Evolutionary conservation across 2,329 filamentous ascomycete genomes (phyloP).

Genomic region (Claviceps arundinis): DNA sequence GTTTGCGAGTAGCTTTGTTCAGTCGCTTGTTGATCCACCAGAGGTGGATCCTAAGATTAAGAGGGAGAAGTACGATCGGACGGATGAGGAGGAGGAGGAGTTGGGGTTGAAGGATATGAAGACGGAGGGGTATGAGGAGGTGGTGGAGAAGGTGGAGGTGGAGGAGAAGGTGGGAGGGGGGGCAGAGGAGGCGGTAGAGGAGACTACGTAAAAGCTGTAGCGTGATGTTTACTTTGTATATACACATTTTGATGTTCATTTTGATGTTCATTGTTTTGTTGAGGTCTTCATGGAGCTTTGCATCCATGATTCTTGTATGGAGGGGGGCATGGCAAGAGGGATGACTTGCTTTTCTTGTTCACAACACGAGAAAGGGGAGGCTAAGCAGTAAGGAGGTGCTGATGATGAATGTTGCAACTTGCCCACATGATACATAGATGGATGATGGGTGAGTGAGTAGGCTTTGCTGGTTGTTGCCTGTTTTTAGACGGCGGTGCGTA

Average conservation of each 20-base stretch:
- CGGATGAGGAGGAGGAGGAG: conserved; percentile 86
- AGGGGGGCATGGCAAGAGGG: no score
- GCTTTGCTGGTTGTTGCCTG: no score
- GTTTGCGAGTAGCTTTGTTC: conserved; percentile 84
- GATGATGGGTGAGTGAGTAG: no score
- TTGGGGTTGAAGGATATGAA: conserved; percentile 88
- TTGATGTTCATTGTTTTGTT: no score
- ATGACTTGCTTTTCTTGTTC: no score
- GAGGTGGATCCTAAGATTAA: conserved; percentile 65
- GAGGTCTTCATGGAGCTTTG: neutral
- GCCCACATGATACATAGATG: no score
- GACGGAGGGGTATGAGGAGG: conserved; percentile 64
- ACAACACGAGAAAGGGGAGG: no score
- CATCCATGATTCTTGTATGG: no score
- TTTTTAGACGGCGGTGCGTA: no score
- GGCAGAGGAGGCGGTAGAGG: conserved; percentile 44
- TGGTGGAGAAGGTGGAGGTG: conserved; percentile 23
- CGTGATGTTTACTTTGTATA: neutral
- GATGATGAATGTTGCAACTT: no score
- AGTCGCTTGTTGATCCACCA: conserved; percentile 67
- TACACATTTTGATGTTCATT: neutral
- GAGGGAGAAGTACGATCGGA: conserved; percentile 71
- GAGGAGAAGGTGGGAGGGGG: conserved; percentile 38
- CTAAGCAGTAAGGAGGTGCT: no score
- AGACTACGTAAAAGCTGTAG: conserved; percentile 8